These are phyloP conservation scores for Globisporangium okanoganense DNA, from an alignment of 352 stramenopile genomes.

Conservation along the genomic window DNA sequence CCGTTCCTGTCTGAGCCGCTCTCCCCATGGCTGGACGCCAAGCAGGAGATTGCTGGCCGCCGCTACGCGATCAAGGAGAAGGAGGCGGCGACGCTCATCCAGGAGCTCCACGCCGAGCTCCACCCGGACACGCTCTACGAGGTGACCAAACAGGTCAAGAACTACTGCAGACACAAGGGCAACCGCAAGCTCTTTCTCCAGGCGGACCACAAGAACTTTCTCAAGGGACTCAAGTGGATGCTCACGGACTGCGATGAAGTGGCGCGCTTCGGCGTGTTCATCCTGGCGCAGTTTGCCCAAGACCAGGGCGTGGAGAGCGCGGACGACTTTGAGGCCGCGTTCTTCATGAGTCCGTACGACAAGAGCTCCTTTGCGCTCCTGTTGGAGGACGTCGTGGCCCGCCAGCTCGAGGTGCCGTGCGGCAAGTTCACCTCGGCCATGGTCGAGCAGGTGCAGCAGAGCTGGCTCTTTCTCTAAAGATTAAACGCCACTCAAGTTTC, in stretches of 20 bases:
- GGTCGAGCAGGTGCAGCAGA: constrained; percentile 54
- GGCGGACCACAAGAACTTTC: constrained; percentile 32
- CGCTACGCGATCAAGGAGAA: constrained; percentile 51
- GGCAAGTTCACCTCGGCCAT: constrained; percentile 48
- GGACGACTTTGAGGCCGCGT: constrained; percentile 17
- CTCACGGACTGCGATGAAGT: constrained; percentile 50
- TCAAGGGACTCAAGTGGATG: constrained; percentile 64
- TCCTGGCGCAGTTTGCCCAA: constrained; percentile 53
- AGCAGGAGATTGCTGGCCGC: constrained; percentile 42
- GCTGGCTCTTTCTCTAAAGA: constrained; percentile 35
- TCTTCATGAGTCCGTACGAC: constrained; percentile 58
- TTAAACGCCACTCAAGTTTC: not conserved
- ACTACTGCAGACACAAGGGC: constrained; percentile 63
- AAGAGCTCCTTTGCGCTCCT: constrained; percentile 55
- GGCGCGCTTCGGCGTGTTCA: constrained; percentile 60
- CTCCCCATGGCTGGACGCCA: constrained; percentile 54
- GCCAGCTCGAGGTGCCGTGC: constrained; percentile 23
- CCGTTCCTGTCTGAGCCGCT: constrained; percentile 46
- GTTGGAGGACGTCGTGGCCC: constrained; percentile 32
- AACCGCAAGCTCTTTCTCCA: constrained; percentile 65
- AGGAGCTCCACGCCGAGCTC: constrained; percentile 58
- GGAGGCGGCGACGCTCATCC: constrained; percentile 40
- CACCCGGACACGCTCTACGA: constrained; percentile 61
- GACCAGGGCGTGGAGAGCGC: constrained; percentile 24
- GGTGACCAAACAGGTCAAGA: constrained; percentile 59